Percentiles rank a stretch among this genome's conserved stretches.
phyloP scores from a whole-genome alignment of 2,329 filamentous ascomycete species.

The Pyrenochaeta sp. region DNA sequence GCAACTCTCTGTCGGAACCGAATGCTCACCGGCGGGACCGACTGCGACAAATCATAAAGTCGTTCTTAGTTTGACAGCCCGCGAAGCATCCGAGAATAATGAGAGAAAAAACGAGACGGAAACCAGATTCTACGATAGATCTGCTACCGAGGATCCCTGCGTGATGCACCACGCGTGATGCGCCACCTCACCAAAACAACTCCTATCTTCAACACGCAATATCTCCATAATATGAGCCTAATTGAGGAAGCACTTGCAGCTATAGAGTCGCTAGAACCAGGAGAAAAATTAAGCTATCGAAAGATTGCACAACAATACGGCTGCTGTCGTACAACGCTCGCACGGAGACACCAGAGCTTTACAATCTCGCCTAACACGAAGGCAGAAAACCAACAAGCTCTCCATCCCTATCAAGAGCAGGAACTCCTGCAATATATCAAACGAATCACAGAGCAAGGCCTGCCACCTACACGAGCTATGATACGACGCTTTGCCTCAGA shows the following conservation, averaged over 20 bases:
- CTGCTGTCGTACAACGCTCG: not conserved
- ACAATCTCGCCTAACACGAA: not conserved
- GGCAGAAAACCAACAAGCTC: not conserved
- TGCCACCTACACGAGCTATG: slow-evolving; percentile 22
- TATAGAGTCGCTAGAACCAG: slow-evolving; percentile 3
- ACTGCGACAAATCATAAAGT: too few relatives aligned
- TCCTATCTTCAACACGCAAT: slow-evolving; percentile 2
- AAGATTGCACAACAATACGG: slow-evolving; percentile 1
- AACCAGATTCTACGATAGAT: too few relatives aligned
- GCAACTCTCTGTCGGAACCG: too few relatives aligned
- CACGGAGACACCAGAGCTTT: not conserved
- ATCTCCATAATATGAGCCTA: slow-evolving; percentile 8
- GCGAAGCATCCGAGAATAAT: too few relatives aligned
- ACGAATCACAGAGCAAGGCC: slow-evolving; percentile 9
- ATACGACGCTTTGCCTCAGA: slow-evolving; percentile 17
- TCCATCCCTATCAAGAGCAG: slow-evolving; percentile 10
- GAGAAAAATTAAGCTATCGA: slow-evolving; percentile 3
- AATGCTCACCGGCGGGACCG: too few relatives aligned
- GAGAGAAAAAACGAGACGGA: too few relatives aligned
- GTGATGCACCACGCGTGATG: too few relatives aligned
- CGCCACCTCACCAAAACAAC: not conserved
- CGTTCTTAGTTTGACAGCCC: too few relatives aligned
- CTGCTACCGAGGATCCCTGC: too few relatives aligned
- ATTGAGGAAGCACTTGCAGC: slow-evolving; percentile 10
- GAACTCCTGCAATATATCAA: slow-evolving; percentile 24